Conservation (phyloP, 2,329 filamentous ascomycete species). For the Neofusicoccum cordaticola region DNA sequence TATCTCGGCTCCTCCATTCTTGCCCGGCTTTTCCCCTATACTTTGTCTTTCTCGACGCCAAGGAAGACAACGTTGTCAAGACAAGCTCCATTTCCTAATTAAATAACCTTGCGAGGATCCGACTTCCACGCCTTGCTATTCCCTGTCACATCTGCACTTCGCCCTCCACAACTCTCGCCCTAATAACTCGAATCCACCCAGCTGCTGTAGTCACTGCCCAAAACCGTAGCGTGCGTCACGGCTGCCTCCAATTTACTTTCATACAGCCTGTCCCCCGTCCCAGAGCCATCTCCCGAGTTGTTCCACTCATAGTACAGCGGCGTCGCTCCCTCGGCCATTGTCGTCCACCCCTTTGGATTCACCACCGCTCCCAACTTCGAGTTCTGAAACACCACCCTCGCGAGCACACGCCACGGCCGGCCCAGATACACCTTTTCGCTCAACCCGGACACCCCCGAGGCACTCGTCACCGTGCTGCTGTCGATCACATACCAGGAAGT, state of each 20-base stretch:
- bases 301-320: conserved; percentile 56
- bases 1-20: too few species aligned
- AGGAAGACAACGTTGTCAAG: too few species aligned
- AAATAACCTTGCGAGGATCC: neutral
- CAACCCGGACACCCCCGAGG: conserved; percentile 26
- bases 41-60: too few species aligned
- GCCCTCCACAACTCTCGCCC: neutral
- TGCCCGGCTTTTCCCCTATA: too few species aligned
- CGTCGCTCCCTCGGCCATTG: conserved; percentile 38
- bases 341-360: conserved; percentile 58
- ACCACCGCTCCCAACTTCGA: conserved; percentile 55
- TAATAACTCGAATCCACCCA: conserved; percentile 47
- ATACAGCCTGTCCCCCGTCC: conserved; percentile 49
- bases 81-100: neutral
- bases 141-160: too few species aligned
- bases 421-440: conserved; percentile 47
- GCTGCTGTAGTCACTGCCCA: conserved; percentile 43
- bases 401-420: conserved; percentile 52
- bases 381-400: conserved; percentile 53
- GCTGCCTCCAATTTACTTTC: conserved; percentile 40
- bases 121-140: too few species aligned
- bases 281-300: conserved; percentile 58
- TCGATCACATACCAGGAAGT: conserved; percentile 56
- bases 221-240: conserved; percentile 43
- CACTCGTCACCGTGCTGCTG: conserved; percentile 48